Conservation (phyloP, 345 rosid species). For the Eucalyptus sideroxylon region DNA sequence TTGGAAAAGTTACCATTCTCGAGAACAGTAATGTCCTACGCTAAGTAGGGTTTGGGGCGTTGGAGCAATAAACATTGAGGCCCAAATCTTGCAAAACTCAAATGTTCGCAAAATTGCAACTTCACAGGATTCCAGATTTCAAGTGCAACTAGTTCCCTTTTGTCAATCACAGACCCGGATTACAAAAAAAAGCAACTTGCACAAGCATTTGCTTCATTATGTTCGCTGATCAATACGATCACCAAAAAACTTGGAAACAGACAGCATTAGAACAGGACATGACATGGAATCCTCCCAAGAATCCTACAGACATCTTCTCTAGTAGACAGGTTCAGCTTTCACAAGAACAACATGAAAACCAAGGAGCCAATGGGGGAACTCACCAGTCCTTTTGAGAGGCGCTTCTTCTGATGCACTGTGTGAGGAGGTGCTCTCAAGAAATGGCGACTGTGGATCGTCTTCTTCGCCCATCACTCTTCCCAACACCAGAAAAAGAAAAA, state of each 20-base stretch:
- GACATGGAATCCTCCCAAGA: neutral
- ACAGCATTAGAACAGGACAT: neutral
- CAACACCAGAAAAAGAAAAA: neutral
- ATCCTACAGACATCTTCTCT: neutral
- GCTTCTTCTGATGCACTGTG: neutral
- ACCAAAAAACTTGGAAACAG: neutral
- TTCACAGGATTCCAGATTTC: neutral
- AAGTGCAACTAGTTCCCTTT: neutral
- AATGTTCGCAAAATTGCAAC: neutral
- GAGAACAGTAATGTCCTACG: neutral
- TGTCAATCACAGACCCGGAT: neutral
- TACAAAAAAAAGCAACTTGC: neutral
- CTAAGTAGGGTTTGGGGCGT: neutral
- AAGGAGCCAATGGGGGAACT: neutral
- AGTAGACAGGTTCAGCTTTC: neutral
- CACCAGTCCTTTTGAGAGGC: constrained; percentile 22
- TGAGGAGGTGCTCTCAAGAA: neutral
- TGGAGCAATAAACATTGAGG: neutral
- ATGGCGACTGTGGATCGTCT: neutral
- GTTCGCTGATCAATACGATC: neutral
- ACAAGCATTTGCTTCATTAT: neutral
- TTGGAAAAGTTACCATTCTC: neutral
- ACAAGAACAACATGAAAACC: neutral
- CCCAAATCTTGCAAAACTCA: neutral
- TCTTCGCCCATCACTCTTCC: neutral